phyloP scores from a whole-genome alignment of 495 filamentous ascomycete genomes.

The Polyplosphaeria fusca region DNA sequence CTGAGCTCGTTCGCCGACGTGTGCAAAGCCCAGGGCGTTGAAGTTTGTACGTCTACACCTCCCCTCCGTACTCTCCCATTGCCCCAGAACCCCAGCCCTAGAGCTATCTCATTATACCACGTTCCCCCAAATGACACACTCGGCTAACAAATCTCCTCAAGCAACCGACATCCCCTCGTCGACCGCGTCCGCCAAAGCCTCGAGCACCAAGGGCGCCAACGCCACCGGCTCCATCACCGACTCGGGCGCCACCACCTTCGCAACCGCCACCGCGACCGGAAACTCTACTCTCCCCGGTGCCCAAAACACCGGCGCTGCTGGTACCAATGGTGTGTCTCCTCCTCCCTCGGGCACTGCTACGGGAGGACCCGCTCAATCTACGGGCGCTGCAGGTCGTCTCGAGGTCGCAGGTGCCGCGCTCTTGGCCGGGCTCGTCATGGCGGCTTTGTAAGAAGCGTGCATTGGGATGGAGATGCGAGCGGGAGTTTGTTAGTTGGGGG shows the following conservation, averaged over 20 bases:
- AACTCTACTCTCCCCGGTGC: neutral
- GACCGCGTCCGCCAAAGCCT: slow-evolving; percentile 1
- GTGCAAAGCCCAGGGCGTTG: slow-evolving; percentile 36
- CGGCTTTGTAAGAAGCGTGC: slow-evolving; percentile 4
- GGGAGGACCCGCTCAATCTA: slow-evolving; percentile 2
- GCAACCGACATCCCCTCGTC: slow-evolving; percentile 4
- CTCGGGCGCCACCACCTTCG: slow-evolving; percentile 1
- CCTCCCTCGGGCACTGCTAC: neutral
- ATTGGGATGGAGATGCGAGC: neutral
- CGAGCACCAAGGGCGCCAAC: neutral
- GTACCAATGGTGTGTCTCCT: neutral
- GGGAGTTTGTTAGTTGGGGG: neutral
- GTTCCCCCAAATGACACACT: too few species aligned
- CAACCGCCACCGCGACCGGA: neutral
- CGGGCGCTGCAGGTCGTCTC: slow-evolving; percentile 20
- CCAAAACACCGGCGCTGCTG: neutral
- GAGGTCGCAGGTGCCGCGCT: slow-evolving; percentile 4
- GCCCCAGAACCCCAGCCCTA: neutral
- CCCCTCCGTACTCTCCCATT: neutral
- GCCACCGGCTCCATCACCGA: slow-evolving; percentile 5
- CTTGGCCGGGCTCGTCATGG: slow-evolving; percentile 9
- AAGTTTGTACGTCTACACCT: slow-evolving; percentile 36
- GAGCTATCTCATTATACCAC: neutral
- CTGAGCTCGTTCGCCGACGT: slow-evolving; percentile 34
- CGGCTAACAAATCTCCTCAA: too few species aligned